These are phyloP conservation scores for Saururus chinensis DNA, from an alignment of 164 flowering plant genomes.

Conservation along the genomic window DNA sequence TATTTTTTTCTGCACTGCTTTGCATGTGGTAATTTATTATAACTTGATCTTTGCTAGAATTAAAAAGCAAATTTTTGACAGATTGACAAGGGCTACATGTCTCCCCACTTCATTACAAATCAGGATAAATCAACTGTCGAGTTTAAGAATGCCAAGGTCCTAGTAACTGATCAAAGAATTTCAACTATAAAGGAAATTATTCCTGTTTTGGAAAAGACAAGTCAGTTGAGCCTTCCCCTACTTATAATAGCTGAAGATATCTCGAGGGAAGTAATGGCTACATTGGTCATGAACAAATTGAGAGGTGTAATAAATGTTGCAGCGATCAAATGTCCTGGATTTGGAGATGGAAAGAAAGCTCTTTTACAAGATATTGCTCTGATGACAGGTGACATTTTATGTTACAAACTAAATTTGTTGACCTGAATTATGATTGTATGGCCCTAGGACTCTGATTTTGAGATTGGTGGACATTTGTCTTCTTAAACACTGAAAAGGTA, in stretches of 20 bases:
- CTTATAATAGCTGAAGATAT: slow-evolving; percentile 81
- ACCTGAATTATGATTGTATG: neutral
- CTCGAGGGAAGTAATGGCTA: slow-evolving; percentile 49
- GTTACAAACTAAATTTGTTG: neutral
- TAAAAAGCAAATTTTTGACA: slow-evolving; percentile 17
- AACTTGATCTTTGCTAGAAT: neutral
- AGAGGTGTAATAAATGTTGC: slow-evolving; percentile 65
- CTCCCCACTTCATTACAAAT: slow-evolving; percentile 69
- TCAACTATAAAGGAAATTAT: slow-evolving; percentile 47
- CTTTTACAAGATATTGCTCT: slow-evolving; percentile 84
- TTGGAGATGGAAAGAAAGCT: slow-evolving; percentile 70
- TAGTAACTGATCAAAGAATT: slow-evolving; percentile 80
- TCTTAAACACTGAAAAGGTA: neutral
- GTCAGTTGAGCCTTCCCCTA: slow-evolving; percentile 76
- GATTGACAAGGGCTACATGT: slow-evolving; percentile 90
- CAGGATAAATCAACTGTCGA: slow-evolving; percentile 57
- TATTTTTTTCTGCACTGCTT: neutral
- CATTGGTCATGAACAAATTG: slow-evolving; percentile 57
- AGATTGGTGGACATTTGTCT: neutral
- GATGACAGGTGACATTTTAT: slow-evolving; percentile 60
- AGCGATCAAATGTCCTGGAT: slow-evolving; percentile 78
- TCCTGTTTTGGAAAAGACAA: slow-evolving; percentile 73
- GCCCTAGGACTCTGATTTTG: neutral
- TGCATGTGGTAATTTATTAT: neutral
- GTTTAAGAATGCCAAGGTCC: slow-evolving; percentile 73